A percentile compares a stretch with the other conserved stretches of the same genome.
Conservation (phyloP, 164 flowering plant genomes). For the Umbellularia californica region DNA sequence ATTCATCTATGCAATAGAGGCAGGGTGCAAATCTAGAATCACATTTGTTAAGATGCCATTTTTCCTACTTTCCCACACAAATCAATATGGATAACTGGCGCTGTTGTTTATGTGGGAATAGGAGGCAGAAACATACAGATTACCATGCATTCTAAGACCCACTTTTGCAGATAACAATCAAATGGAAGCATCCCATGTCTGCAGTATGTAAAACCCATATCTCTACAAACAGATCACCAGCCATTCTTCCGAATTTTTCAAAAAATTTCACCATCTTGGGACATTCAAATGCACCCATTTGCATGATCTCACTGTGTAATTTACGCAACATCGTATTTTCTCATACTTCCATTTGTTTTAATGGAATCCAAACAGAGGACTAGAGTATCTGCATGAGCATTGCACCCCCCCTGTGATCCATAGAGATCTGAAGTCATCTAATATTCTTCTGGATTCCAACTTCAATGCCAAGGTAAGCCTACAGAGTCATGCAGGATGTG, state of each 20-base stretch:
- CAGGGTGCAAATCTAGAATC: neutral
- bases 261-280: neutral
- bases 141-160: too few relatives aligned
- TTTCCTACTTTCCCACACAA: too few relatives aligned
- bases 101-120: neutral
- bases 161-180: too few relatives aligned
- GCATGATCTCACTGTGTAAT: neutral
- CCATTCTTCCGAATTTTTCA: neutral
- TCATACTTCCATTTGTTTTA: neutral
- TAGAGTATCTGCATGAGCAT: conserved; percentile 89
- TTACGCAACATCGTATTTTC: neutral
- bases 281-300: neutral
- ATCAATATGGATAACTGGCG: neutral
- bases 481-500: neutral
- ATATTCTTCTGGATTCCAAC: conserved; percentile 86
- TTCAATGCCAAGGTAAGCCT: conserved; percentile 86
- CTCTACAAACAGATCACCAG: neutral
- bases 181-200: neutral
- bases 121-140: neutral
- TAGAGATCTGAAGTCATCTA: conserved; percentile 95
- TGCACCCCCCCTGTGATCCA: conserved; percentile 91
- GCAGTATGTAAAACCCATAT: neutral
- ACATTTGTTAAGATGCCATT: neutral
- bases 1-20: neutral
- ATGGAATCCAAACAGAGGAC: conserved; percentile 57